A percentile compares a stretch with the other conserved stretches of the same genome.
Conservation (phyloP, 1,139 yeast species). For the Pneumocystis wakefieldiae region DNA sequence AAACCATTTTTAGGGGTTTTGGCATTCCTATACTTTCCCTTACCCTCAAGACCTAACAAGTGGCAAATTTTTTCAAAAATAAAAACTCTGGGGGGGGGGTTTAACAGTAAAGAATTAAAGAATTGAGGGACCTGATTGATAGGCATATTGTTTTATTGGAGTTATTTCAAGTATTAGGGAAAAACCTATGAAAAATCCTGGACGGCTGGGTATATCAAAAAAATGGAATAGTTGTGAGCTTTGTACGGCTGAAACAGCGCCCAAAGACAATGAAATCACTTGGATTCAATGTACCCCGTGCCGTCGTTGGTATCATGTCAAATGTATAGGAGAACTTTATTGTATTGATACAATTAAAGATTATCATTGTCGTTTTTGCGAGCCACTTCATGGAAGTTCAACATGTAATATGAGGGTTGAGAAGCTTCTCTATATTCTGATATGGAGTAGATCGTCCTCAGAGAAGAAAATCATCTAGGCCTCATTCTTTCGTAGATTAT, state of each 20-base stretch:
- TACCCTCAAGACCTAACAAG: no score
- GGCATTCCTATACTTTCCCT: no score
- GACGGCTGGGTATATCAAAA: background rate
- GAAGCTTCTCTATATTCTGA: background rate
- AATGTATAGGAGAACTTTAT: slow-evolving; percentile 31
- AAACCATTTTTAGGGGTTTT: no score
- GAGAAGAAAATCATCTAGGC: slow-evolving; percentile 43
- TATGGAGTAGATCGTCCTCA: slow-evolving; percentile 23
- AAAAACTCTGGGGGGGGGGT: no score
- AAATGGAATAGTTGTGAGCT: slow-evolving; percentile 14
- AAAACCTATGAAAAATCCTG: background rate
- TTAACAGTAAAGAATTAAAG: no score
- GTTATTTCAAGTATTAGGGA: background rate
- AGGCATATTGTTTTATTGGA: background rate
- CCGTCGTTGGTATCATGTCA: slow-evolving; percentile 44
- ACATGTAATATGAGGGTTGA: slow-evolving; percentile 10
- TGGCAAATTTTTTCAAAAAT: no score
- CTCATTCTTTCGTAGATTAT: slow-evolving; percentile 44
- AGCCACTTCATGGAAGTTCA: slow-evolving; percentile 36
- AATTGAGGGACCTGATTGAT: no score
- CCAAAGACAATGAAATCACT: slow-evolving; percentile 13
- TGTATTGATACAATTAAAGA: slow-evolving; percentile 31
- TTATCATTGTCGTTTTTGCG: slow-evolving; percentile 45
- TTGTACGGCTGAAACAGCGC: slow-evolving; percentile 15
- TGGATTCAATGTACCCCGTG: slow-evolving; percentile 59